Percentiles rank a stretch among this genome's conserved stretches.
phyloP scores from a whole-genome alignment of 345 rosid genomes.

The Populus alba region DNA sequence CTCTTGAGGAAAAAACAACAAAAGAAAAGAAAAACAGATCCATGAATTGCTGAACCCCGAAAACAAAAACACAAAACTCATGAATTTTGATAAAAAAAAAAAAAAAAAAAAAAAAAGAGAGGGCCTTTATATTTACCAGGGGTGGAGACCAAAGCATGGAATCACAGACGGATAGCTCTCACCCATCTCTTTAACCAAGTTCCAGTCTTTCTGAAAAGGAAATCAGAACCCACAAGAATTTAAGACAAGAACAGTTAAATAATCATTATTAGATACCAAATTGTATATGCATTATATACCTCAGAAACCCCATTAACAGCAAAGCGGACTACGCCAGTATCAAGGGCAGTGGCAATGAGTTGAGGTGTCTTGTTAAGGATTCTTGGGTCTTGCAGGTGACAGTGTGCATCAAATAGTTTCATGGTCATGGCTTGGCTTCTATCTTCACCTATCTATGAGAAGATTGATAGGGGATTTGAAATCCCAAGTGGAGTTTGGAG shows the following conservation, averaged over 20 bases:
- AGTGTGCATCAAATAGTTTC: slow-evolving; percentile 88
- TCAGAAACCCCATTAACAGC: slow-evolving; percentile 87
- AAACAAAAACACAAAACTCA: no score
- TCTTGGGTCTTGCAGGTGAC: slow-evolving; percentile 97
- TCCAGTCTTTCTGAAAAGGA: slow-evolving; percentile 68
- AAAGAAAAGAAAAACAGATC: background rate
- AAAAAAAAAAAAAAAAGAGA: background rate
- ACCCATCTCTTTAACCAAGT: slow-evolving; percentile 70
- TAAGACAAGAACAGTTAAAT: background rate
- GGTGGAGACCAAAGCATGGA: slow-evolving; percentile 95
- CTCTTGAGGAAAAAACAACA: background rate
- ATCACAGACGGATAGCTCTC: slow-evolving; percentile 56
- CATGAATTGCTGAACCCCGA: no score
- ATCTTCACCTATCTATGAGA: no score
- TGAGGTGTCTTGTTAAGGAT: slow-evolving; percentile 54
- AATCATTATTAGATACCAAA: background rate
- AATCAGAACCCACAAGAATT: background rate
- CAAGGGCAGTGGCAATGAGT: slow-evolving; percentile 55
- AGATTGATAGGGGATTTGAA: no score
- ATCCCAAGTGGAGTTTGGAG: no score
- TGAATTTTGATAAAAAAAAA: background rate
- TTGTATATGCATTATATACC: slow-evolving; percentile 21
- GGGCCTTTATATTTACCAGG: slow-evolving; percentile 45
- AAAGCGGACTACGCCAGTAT: slow-evolving; percentile 58
- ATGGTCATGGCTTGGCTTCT: slow-evolving; percentile 16